Evolutionary conservation across 129 eudicot genomes (phyloP), one percentile per base, ranked within the genome.

Genomic region (Lactuca sativa): DNA sequence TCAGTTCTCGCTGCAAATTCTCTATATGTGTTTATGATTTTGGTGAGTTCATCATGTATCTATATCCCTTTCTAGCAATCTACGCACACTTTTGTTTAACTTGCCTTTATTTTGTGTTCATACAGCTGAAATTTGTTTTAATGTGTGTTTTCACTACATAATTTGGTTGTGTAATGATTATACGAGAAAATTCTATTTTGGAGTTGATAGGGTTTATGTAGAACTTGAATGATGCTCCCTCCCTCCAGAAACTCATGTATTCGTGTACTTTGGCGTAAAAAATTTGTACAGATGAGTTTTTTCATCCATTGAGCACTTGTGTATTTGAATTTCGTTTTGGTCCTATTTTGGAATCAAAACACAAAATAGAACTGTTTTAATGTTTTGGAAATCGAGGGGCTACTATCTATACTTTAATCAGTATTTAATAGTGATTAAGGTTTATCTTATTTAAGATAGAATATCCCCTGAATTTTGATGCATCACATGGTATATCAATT

Each of bases 191-290:
- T 25, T 70, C 62, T 31, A 6, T 43, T 72, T 43, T 62, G 40
- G 36, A 52, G 70, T 72, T 62, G 67, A 72, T 37, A 21, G 69
- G 59, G 76, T 61, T 48, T 61, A 58, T 71, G 1, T 9, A 51
- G 37, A 34, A 25, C 62, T 56, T 17, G 32, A 16, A 61, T 32
- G 34, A 10, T 32, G 21, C 36, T 58, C 17, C 58, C 47, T 43
- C 15, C 33, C 58, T 70, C 49, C 51, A 62, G 30, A 25, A 25
- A 25, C 30, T 25, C 1, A 25, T 25, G 30, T 25, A 25, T 25
- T 25, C 30, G 0, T 25, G 30, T 25, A 25, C 1, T 25, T 25
- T 25, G 30, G 30, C 44, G 6, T 31, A 40, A 31, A 40, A 31
- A 40, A 6, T 56, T 9, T 59, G 31, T 59, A 32, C 13, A 11